Base-by-base conservation (phyloP, 192 early-diverging fungal genomes). In the Phycomyces nitens region DNA sequence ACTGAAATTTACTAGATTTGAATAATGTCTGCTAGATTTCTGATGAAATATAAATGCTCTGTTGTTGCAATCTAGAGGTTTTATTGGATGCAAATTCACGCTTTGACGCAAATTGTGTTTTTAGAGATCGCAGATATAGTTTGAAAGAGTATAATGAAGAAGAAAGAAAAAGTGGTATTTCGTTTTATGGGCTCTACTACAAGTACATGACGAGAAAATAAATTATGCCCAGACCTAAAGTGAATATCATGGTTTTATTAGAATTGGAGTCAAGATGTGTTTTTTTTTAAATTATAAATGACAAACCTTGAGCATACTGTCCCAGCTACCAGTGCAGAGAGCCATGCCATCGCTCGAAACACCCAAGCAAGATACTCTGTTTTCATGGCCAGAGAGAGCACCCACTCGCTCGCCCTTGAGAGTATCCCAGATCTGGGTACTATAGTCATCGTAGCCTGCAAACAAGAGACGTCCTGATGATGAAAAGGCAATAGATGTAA, bases 391-490 rank as follows among this genome's bases (percentile, higher is more conserved):
- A 29, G 92, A 87, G 58, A 99, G 73, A 4, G 95, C 93, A 29
- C 94, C 94, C 11, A 97, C 94, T 52, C 94, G 80, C 52, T 96
- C 89, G 49, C 94, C 94, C 79, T 94, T 94, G 39, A 99, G 82
- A 34, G 95, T 95, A 76, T 99, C 96, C 96, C 96, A 99, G 4
- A 99, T 95, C 62, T 99, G 97, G 86, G 93, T 95, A 82, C 97
- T 97, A 77, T 93, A 97, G 71, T 99, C 95, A 66, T 99, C 96
- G 63, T 97, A 97, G 42, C 96, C 96, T 22, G 96, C 94, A 88
- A 99, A 99, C 60, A 98, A 72, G 53, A 98, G 78, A 26, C 96
- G 89, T 14, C 96, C 96, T 3, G 94, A 95, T 61, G 95, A 84
- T 57, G 94, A 96, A 70, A 99, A 99, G 12, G 88, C 95, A 41